Evolutionary conservation across 805 yeast genomes (phyloP).

Genomic region (Sugiyamaella boreocaroliniensis): DNA sequence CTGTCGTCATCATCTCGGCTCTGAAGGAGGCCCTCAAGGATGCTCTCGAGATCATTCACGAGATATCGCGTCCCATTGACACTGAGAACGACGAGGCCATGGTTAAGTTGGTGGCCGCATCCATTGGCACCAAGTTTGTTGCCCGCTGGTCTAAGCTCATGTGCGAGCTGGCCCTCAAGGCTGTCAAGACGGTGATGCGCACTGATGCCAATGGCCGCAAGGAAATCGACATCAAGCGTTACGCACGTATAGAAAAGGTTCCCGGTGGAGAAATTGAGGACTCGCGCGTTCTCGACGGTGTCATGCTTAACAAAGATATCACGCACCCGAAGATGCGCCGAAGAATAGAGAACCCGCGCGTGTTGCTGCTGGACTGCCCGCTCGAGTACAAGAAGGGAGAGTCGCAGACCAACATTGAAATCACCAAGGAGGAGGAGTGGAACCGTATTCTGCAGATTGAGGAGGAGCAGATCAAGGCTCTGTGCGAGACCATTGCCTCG

Average conservation of each 20-base stretch:
- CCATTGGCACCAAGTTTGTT: constrained; percentile 94
- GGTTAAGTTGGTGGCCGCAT: constrained; percentile 77
- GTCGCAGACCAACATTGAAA: constrained; percentile 96
- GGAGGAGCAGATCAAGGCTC: constrained; percentile 86
- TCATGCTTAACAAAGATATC: constrained; percentile 89
- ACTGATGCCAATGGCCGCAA: constrained; percentile 46
- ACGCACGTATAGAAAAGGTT: constrained; percentile 87
- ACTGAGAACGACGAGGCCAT: constrained; percentile 76
- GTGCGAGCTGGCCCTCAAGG: constrained; percentile 82
- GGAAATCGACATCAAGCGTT: constrained; percentile 90
- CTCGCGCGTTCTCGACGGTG: constrained; percentile 81
- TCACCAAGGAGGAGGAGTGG: constrained; percentile 95
- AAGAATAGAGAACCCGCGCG: constrained; percentile 77
- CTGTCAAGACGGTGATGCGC: constrained; percentile 71
- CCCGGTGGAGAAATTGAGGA: constrained; percentile 98
- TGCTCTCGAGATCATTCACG: constrained; percentile 80
- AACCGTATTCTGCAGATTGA: constrained; percentile 89
- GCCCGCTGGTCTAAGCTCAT: constrained; percentile 83
- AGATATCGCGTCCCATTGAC: constrained; percentile 79
- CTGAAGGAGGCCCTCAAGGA: constrained; percentile 84
- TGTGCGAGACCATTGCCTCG: constrained; percentile 79
- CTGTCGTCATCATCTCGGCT: constrained; percentile 92
- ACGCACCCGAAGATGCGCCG: constrained; percentile 99
- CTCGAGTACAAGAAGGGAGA: constrained; percentile 98
- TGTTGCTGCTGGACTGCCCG: constrained; percentile 89